Conservation (phyloP, 768 basidiomycete species). For the Lentinula edodes region DNA sequence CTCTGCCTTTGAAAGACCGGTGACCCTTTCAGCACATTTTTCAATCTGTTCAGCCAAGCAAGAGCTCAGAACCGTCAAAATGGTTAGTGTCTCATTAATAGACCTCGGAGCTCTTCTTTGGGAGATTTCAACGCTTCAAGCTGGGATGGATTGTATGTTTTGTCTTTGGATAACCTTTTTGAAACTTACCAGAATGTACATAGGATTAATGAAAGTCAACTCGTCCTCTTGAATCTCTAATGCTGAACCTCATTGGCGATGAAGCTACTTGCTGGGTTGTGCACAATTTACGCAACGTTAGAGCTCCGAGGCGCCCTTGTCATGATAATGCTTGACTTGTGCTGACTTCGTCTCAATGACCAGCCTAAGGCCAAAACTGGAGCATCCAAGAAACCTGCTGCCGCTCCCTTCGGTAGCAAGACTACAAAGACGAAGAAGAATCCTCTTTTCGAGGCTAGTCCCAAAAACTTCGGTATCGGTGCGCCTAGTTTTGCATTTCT, state of each 20-base stretch:
- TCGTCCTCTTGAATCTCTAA: too few relatives aligned
- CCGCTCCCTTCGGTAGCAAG: constrained; percentile 80
- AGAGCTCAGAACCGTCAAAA: constrained; percentile 7
- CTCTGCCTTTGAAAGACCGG: too few relatives aligned
- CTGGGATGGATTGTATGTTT: neutral
- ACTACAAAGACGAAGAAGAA: constrained; percentile 77
- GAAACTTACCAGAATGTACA: too few relatives aligned
- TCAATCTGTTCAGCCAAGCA: constrained; percentile 15
- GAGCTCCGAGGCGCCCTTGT: constrained; percentile 48
- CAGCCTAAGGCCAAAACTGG: constrained; percentile 75
- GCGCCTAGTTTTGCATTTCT: constrained; percentile 14
- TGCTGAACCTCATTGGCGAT: neutral
- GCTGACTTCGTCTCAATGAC: constrained; percentile 85
- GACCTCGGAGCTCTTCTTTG: neutral
- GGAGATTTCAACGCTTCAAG: neutral
- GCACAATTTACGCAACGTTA: constrained; percentile 28
- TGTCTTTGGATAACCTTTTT: neutral
- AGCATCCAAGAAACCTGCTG: constrained; percentile 79
- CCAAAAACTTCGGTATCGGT: constrained; percentile 98
- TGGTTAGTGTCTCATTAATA: neutral
- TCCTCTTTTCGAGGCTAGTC: constrained; percentile 82
- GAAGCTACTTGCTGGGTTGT: constrained; percentile 3
- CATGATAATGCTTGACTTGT: neutral
- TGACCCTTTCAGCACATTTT: constrained; percentile 7
- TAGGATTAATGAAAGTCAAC: too few relatives aligned